These are phyloP conservation scores for Podospora fimiseda DNA, from an alignment of 495 filamentous ascomycete species.

Conservation along the genomic window DNA sequence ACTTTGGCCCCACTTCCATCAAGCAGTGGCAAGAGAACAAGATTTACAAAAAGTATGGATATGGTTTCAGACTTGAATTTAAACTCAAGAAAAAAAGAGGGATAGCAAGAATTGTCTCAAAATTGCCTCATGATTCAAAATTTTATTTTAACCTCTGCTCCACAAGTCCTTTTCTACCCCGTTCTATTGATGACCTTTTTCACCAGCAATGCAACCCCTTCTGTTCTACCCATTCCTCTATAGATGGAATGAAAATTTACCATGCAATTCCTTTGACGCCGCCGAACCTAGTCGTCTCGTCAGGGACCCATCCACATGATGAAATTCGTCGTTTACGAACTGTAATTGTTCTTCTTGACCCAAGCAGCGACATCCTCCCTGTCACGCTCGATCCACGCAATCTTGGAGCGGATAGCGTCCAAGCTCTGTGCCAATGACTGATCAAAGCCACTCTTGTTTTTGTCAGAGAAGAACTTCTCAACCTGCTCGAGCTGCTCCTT, in stretches of 20 bases:
- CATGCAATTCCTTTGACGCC: background rate
- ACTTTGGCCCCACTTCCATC: background rate
- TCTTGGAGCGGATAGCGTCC: conserved; percentile 55
- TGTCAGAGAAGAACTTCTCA: conserved; percentile 70
- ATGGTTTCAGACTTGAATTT: no score
- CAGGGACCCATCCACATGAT: conserved; percentile 7
- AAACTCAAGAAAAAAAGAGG: no score
- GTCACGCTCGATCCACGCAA: conserved; percentile 54
- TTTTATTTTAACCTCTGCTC: background rate
- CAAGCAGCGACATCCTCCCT: conserved; percentile 49
- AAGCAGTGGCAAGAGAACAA: no score
- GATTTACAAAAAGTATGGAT: no score
- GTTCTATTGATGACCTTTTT: background rate
- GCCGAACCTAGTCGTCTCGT: conserved; percentile 11
- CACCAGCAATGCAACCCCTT: background rate
- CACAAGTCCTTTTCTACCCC: background rate
- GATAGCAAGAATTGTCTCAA: no score
- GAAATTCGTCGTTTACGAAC: conserved; percentile 15
- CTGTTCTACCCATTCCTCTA: background rate
- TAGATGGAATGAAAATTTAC: conserved; percentile 4
- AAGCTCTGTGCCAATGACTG: conserved; percentile 55
- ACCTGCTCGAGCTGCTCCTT: conserved; percentile 68
- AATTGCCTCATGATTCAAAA: background rate
- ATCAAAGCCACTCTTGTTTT: conserved; percentile 71
- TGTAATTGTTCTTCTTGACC: conserved; percentile 36